Evolutionary conservation across 768 basidiomycete genomes (phyloP), one percentile per base, ranked within the genome.

Genomic region (Kwoniella europaea): DNA sequence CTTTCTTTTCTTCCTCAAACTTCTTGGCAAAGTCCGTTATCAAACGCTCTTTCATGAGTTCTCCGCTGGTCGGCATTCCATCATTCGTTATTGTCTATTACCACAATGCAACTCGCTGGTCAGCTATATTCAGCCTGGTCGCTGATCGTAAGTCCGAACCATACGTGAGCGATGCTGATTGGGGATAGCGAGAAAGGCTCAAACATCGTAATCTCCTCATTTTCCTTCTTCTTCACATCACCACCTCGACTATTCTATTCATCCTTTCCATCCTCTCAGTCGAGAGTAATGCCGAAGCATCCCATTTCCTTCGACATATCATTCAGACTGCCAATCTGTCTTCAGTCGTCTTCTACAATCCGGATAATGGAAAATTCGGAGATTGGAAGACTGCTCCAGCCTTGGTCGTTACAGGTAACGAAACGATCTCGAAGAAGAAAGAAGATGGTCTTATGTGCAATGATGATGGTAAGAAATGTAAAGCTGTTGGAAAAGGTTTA

Each of bases 281-380:
- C 35, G 58, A 68, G 24, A 61, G 46, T 3, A 56, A 59, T 43
- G 58, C 44, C 24, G 60, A 68, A 29, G 52, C 62, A 56, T 70
- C 69, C 16, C 63, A 70, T 29, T 62, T 70, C 43, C 55, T 70
- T 15, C 69, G 69, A 22, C 69, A 70, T 41, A 44, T 70, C 35
- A 62, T 65, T 41, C 42, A 64, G 10, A 56, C 53, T 16, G 69
- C 69, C 54, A 70, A 64, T 20, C 63, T 70, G 27, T 57, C 63
- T 43, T 27, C 46, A 12, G 24, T 64, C 22, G 63, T 70, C 46
- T 64, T 70, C 53, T 41, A 53, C 46, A 68, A 68, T 42, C 67
- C 67, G 3, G 52, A 59, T 9, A 57, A 44, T 13, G 69, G 69
- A 1, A 59, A 59, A 44, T 29, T 20, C 10, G 63, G 63, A 43